phyloP scores from a whole-genome alignment of 2,329 filamentous ascomycete genomes.

The Coniella vitis region DNA sequence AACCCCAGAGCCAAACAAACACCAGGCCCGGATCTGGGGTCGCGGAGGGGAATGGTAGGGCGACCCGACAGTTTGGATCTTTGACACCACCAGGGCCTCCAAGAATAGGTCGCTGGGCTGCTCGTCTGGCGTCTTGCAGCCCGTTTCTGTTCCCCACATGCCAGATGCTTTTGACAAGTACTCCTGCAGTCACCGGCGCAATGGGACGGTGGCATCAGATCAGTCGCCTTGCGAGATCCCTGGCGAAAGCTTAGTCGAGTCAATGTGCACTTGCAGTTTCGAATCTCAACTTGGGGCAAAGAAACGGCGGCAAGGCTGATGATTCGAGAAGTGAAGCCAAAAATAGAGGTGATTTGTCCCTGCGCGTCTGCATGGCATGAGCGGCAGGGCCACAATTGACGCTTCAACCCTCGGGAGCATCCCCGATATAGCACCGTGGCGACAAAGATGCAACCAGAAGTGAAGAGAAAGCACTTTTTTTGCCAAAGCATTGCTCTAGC shows the following conservation, averaged over 20 bases:
- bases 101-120: too few species aligned
- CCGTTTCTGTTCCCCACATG: too few species aligned
- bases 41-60: not conserved
- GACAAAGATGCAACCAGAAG: too few species aligned
- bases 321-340: not conserved
- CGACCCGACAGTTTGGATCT: not conserved
- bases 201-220: conserved; percentile 1
- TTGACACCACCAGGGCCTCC: not conserved
- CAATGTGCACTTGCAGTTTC: conserved; percentile 8
- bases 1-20: too few species aligned
- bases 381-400: not conserved
- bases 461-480: too few species aligned
- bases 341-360: not conserved
- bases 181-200: not conserved
- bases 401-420: too few species aligned
- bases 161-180: too few species aligned
- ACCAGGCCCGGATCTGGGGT: too few species aligned
- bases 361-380: not conserved
- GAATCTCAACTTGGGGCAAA: conserved; percentile 7
- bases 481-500: too few species aligned
- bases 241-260: not conserved
- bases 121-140: too few species aligned
- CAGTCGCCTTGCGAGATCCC: not conserved
- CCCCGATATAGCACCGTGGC: too few species aligned
- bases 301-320: not conserved